Base-by-base conservation (phyloP, 75 land plant species). In the Sequoia sempervirens region DNA sequence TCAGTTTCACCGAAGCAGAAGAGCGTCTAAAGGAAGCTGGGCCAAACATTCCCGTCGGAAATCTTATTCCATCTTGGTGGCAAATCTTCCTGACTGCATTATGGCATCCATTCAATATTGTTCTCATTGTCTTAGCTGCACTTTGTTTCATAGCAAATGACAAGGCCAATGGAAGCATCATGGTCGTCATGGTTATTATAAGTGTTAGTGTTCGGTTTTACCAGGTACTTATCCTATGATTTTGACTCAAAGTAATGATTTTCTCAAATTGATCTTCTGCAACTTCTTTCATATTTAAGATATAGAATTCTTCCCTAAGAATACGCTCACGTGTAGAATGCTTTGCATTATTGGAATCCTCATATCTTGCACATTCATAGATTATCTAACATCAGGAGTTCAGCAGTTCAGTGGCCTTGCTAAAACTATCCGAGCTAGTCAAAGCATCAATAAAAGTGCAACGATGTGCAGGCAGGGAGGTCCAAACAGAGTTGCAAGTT, bases 81-180 rank as follows among this genome's bases (percentile, higher is more conserved):
- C 85, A 85, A 56, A 80, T 90, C 82, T 83, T 92, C 32, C 82
- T 86, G 87, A 82, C 69, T 85, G 93, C 93, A 46, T 88, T 90
- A 26, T 85, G 90, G 75, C 89, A 92, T 85, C 93, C 91, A 41
- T 90, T 92, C 79, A 90, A 90, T 73, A 83, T 90, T 52, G 86
- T 92, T 84, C 86, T 92, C 2, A 64, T 90, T 45, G 88, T 90
- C 80, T 83, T 92, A 87, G 82, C 91, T 6, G 85, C 87, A 6
- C 80, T 92, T 78, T 89, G 91, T 58, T 90, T 84, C 43, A 28
- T 87, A 37, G 37, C 89, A 37, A 76, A 81, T 50, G 90, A 92
- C 79, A 81, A 52, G 83, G 85, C 88, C 52, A 92, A 85, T 82
- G 91, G 89, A 83, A 79, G 87, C 81, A 90, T 90, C 73, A 86